Base-by-base conservation (phyloP, 345 rosid species). In the Syzygium oleosum region DNA sequence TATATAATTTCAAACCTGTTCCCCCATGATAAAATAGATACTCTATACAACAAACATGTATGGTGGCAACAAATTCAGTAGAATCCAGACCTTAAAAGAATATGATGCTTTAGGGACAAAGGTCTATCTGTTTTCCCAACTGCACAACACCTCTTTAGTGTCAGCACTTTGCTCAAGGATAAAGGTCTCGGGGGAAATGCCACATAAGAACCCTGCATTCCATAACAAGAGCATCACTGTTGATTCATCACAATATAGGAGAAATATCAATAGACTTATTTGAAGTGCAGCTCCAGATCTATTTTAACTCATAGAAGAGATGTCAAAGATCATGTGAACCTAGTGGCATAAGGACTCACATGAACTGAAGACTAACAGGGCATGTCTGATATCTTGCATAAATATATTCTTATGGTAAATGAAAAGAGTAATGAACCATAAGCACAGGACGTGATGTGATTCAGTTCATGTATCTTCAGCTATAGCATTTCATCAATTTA, bases 151-250 rank as follows among this genome's bases (percentile, higher is more conserved):
- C 91, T 91, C 93, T 84, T 95, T 86, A 90, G 86, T 53, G 84
- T 86, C 90, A 93, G 89, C 83, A 95, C 95, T 90, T 87, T 95
- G 92, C 92, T 93, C 95, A 94, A 91, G 90, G 96, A 88, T 84
- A 92, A 92, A 88, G 91, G 91, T 91, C 93, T 93, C 8, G 91
- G 85, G 86, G 96, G 93, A 92, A 91, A 89, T 84, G 93, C 84
- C 85, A 92, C 93, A 91, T 86, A 90, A 88, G 98, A 95, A 94
- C 94, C 97, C 99, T 97, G 93, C 87, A 88, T 43, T 85, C 89
- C 84, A 90, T 29, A 78, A 46, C 68, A 5, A 59, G n/a, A 63
- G 52, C 46, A 87, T 52, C 41, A 31, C 53, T 49, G 38, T 78
- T 78, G 22, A 77, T n/a, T 38, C 46, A 41, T 56, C 56, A 46